These are phyloP conservation scores for Calocybe indica DNA, from an alignment of 768 basidiomycete species.

Conservation along the genomic window DNA sequence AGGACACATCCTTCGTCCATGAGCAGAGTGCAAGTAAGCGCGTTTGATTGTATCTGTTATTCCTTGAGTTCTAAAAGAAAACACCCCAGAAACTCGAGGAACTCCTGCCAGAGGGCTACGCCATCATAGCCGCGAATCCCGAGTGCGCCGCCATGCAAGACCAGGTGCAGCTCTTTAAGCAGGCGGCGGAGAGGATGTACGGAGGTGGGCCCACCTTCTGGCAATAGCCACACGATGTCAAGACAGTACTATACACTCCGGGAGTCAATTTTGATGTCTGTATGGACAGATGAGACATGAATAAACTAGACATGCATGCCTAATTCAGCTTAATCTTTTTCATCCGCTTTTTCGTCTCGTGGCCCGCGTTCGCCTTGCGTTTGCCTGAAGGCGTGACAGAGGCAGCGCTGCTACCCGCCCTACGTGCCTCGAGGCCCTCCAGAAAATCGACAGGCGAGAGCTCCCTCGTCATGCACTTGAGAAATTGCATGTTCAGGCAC, in stretches of 20 bases:
- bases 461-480: slow-evolving; percentile 31
- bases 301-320: no score
- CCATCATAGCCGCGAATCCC: slow-evolving; percentile 48
- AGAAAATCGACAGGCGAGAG: slow-evolving; percentile 32
- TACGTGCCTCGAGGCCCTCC: slow-evolving; percentile 19
- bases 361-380: no score
- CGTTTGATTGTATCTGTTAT: background rate
- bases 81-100: slow-evolving; percentile 41
- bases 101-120: slow-evolving; percentile 51
- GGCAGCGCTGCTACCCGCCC: no score
- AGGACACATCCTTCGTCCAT: slow-evolving; percentile 76
- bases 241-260: no score
- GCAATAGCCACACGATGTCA: no score
- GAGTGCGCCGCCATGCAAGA: slow-evolving; percentile 42
- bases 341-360: no score
- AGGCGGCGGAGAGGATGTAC: slow-evolving; percentile 2
- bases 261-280: no score
- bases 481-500: slow-evolving; percentile 29
- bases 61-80: background rate
- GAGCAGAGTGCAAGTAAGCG: slow-evolving; percentile 63
- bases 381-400: no score
- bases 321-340: no score
- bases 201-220: no score
- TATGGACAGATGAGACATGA: no score
- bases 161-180: slow-evolving; percentile 25